A percentile compares a stretch with the other conserved stretches of the same genome.
Evolutionary conservation across 2,329 filamentous ascomycete species (phyloP).

Genomic region (Colletotrichum sp.): DNA sequence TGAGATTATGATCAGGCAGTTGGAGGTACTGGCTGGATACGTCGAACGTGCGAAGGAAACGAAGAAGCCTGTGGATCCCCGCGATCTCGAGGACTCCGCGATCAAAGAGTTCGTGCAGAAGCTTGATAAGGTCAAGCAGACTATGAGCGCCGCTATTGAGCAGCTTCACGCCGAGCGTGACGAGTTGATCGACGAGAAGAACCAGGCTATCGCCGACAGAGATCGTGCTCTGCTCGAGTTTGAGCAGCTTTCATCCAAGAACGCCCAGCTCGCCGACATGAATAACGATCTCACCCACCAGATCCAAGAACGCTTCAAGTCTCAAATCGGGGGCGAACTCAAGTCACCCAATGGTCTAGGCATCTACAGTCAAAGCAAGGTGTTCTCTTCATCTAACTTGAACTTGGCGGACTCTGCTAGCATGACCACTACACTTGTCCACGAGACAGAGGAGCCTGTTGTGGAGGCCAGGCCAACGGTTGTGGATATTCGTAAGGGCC

Average conservation of each 20-base stretch:
- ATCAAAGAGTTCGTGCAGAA: conserved; percentile 90
- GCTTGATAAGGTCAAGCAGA: conserved; percentile 64
- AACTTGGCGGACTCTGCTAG: conserved; percentile 56
- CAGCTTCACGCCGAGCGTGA: conserved; percentile 75
- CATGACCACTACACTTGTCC: conserved; percentile 62
- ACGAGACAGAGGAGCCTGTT: conserved; percentile 70
- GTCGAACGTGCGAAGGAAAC: conserved; percentile 85
- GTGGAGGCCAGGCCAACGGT: conserved; percentile 84
- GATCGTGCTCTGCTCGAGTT: conserved; percentile 95
- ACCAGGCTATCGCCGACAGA: conserved; percentile 80
- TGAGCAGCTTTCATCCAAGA: conserved; percentile 92
- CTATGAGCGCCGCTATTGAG: conserved; percentile 63
- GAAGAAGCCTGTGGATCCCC: conserved; percentile 79
- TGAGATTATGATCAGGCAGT: conserved; percentile 91
- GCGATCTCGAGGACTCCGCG: conserved; percentile 84
- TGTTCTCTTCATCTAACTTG: conserved; percentile 52
- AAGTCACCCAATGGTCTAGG: conserved; percentile 60
- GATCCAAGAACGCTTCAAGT: conserved; percentile 92
- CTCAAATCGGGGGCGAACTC: conserved; percentile 62
- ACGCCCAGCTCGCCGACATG: conserved; percentile 90
- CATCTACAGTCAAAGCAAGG: conserved; percentile 60
- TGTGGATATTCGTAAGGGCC: conserved; percentile 92
- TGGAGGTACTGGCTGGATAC: conserved; percentile 88
- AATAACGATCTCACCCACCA: conserved; percentile 95
- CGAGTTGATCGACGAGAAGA: conserved; percentile 83